These are phyloP conservation scores for Saitozyma sp. DNA, from an alignment of 768 basidiomycete genomes.

Conservation along the genomic window DNA sequence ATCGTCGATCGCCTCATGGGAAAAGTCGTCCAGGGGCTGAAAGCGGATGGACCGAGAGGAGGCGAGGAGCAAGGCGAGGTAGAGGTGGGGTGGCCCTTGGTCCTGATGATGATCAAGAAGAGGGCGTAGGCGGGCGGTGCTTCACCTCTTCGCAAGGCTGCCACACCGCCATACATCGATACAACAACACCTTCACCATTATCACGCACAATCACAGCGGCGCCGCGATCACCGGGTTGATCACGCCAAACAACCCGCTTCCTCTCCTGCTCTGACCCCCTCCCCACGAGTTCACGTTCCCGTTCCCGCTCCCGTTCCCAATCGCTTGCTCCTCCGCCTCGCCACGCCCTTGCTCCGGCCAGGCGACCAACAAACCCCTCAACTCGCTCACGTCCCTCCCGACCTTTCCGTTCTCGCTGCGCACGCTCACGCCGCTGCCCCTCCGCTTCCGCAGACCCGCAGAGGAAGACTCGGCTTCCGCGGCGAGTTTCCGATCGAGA, in stretches of 20 bases:
- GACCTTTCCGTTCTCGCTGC: constrained; percentile 9
- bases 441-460: constrained; percentile 7
- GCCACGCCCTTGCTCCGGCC: neutral
- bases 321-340: too few relatives aligned
- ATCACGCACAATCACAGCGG: neutral
- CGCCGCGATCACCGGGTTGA: neutral
- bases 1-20: constrained; percentile 67
- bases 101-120: constrained; percentile 49
- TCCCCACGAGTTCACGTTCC: too few relatives aligned
- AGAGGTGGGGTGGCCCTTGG: constrained; percentile 56
- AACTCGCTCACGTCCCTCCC: constrained; percentile 12
- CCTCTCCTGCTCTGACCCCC: too few relatives aligned
- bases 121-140: constrained; percentile 2
- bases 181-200: neutral
- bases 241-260: too few relatives aligned
- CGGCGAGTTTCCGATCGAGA: constrained; percentile 59
- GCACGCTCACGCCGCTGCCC: constrained; percentile 10
- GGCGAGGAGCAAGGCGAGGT: constrained; percentile 41
- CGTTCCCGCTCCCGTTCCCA: too few relatives aligned
- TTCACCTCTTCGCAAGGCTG: neutral
- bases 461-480: neutral
- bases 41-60: constrained; percentile 35
- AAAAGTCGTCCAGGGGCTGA: constrained; percentile 37
- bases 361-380: constrained; percentile 4
- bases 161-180: too few relatives aligned